A percentile compares a stretch with the other conserved stretches of the same genome.
Conservation (phyloP, 345 rosid genomes). For the Brassica rapa region DNA sequence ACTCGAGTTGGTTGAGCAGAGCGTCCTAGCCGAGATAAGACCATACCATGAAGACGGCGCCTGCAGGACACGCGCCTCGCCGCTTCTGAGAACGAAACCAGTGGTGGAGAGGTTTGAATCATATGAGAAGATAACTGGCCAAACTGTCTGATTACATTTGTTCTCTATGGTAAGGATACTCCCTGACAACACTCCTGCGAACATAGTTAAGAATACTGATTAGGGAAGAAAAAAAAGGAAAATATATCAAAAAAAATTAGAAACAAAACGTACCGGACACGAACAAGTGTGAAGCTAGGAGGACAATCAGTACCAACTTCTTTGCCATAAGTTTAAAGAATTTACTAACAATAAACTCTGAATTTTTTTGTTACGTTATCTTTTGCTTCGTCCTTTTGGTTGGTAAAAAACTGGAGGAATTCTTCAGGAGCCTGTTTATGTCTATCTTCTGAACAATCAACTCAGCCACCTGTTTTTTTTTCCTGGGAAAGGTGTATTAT, state of each 20-base stretch:
- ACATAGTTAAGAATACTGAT: neutral
- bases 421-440: neutral
- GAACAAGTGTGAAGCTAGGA: neutral
- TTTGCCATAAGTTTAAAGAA: neutral
- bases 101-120: slow-evolving; percentile 12
- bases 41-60: slow-evolving; percentile 37
- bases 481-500: neutral
- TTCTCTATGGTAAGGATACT: slow-evolving; percentile 28
- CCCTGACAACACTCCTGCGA: slow-evolving; percentile 17
- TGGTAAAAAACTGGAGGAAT: neutral
- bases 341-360: neutral
- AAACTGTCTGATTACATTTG: slow-evolving; percentile 28
- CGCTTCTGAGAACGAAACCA: slow-evolving; percentile 13
- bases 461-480: neutral
- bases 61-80: slow-evolving; percentile 9
- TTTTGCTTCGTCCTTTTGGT: neutral
- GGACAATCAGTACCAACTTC: neutral
- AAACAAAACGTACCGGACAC: neutral
- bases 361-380: neutral
- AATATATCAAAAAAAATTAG: neutral
- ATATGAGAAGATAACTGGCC: slow-evolving; percentile 34
- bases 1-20: slow-evolving; percentile 14
- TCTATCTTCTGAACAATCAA: neutral
- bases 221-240: neutral
- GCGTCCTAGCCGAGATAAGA: slow-evolving; percentile 31